Evolutionary conservation across 176 grass and related monocot genomes (phyloP), one percentile per base, ranked within the genome.

Genomic region (Musa beccarii): DNA sequence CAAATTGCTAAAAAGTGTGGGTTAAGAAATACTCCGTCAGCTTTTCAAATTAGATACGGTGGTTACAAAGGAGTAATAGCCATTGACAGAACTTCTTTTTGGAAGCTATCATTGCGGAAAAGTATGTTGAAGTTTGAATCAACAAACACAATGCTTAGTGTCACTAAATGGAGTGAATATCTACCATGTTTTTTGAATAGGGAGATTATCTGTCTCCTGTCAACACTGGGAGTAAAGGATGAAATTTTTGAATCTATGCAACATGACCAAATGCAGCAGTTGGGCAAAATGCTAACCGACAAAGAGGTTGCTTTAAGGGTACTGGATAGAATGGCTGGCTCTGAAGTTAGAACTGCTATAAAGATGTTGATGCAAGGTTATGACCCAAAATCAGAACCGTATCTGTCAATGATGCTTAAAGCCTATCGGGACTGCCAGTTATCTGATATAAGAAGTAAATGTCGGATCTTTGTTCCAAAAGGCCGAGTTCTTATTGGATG

Each of bases 61-160:
- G 95, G 95, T 69, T 93, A 87, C 71, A 98, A 98, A 88, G 90
- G 95, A 63, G 88, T 98, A 13, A 79, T 98, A 80, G 82, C 84
- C 80, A 59, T 91, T n/a, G 88, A 98, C 14, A 82, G 80, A 52
- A 89, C 78, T 72, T 84, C 80, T 56, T 89, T 82, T 69, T 22
- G 56, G 23, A 73, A 82, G 51, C 84, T 98, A 87, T 91, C 88
- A 70, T 74, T 98, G 52, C 86, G 95, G 53, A 82, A 72, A 74
- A 98, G 95, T 76, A 98, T 98, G 95, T 84, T 91, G 81, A 98
- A 98, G 57, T 98, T 98, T 56, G 88, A 93, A 81, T 98, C 90
- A 17, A 59, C 83, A 28, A 98, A 82, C 78, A 87, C 19, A 57
- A 93, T 91, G 95, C 81, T 98, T 51, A 89, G 85, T 73, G 86